Evolutionary conservation across 345 rosid species (phyloP).

Genomic region (Gossypioides kirkii): DNA sequence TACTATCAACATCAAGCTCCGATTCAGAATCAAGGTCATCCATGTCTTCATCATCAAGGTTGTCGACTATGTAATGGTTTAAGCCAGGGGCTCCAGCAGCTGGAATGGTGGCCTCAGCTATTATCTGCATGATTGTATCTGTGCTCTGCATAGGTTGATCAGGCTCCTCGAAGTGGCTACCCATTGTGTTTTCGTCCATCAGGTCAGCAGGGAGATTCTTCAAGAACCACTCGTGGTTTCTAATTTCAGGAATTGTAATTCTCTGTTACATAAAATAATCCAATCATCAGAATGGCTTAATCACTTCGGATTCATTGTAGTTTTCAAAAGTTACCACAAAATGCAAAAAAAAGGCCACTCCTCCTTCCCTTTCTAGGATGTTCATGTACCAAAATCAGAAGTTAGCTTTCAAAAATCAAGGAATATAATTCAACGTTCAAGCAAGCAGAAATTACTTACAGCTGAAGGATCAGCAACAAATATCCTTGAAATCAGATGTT

Average conservation of each 20-base stretch:
- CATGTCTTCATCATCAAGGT: constrained; percentile 79
- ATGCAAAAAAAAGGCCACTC: not conserved
- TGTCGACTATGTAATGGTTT: constrained; percentile 50
- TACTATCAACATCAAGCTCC: constrained; percentile 85
- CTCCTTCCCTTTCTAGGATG: not conserved
- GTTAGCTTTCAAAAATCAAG: not conserved
- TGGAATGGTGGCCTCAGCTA: constrained; percentile 85
- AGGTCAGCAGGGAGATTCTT: constrained; percentile 85
- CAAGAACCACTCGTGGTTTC: constrained; percentile 78
- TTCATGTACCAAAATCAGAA: not conserved
- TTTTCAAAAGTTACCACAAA: not conserved
- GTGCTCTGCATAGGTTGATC: constrained; percentile 84
- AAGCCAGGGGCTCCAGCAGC: constrained; percentile 47
- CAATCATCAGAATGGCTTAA: constrained; percentile 7
- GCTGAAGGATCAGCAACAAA: constrained; percentile 76
- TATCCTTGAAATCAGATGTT: constrained; percentile 75
- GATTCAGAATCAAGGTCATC: constrained; percentile 82
- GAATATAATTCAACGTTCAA: not conserved
- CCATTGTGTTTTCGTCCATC: constrained; percentile 49
- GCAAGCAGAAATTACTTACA: constrained; percentile 31
- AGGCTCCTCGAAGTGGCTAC: constrained; percentile 61
- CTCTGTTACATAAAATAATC: constrained; percentile 46
- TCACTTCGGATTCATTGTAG: not conserved
- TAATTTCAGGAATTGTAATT: constrained; percentile 79
- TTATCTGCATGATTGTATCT: constrained; percentile 89